Base-by-base conservation (phyloP, 805 yeast species). In the Vanderwaltozyma yarrowii region DNA sequence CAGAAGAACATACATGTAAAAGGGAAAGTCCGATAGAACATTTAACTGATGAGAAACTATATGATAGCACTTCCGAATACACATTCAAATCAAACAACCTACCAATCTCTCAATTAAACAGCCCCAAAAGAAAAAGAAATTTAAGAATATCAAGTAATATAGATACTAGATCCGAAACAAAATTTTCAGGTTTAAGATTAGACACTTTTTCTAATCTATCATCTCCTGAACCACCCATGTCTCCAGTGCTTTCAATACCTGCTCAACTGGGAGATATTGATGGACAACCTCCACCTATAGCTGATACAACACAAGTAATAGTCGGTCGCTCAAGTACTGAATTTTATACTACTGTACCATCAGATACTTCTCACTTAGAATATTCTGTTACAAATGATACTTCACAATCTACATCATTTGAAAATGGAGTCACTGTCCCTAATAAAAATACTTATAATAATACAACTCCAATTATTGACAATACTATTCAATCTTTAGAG, bases 401-500 rank as follows among this genome's bases (percentile, higher is more conserved):
- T n/a, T n/a, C n/a, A n/a, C n/a, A n/a, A n/a, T n/a, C n/a, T n/a
- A n/a, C n/a, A n/a, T n/a, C n/a, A n/a, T n/a, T n/a, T n/a, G n/a
- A n/a, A n/a, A n/a, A n/a, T n/a, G n/a, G n/a, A n/a, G n/a, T 21
- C 5, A 24, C 7, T 24, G 11, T 8, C 5, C 11, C n/a, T 24
- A 8, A 7, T 24, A 13, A 8, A 8, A 24, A 13, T 11, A 24
- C 11, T 7, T 4, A 24, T 24, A 24, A 24, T 12, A 7, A 24
- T 8, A 24, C 9, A 8, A 12, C 9, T 8, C n/a, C 27, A 24
- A 24, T 12, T 8, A 12, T 8, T 10, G 27, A 24, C 4, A 24
- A 24, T 24, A 10, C 27, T 4, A 11, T 21, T 10, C 20, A 19
- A 15, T 18, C 25, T 20, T 6, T 28, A 12, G 96, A 88, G 52